Evolutionary conservation across 768 basidiomycete genomes (phyloP).

Genomic region (Pholiota conissans): DNA sequence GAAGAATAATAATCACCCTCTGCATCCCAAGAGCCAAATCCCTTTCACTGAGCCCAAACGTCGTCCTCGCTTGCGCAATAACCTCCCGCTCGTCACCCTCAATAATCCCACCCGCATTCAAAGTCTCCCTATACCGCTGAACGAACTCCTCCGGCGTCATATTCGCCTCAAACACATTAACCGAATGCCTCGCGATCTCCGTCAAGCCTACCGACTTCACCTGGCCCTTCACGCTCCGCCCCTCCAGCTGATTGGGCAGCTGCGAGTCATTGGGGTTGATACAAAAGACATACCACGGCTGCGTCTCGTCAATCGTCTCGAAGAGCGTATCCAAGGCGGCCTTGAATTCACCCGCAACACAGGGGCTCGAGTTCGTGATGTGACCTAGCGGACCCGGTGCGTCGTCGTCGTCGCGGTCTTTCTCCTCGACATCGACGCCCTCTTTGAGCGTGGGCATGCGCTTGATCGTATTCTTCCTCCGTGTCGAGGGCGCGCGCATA

Average conservation of each 20-base stretch:
- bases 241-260: constrained; percentile 91
- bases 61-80: constrained; percentile 56
- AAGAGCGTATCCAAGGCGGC: constrained; percentile 84
- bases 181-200: constrained; percentile 70
- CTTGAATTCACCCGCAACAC: constrained; percentile 88
- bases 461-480: constrained; percentile 74
- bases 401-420: constrained; percentile 53
- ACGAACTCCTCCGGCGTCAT: constrained; percentile 88
- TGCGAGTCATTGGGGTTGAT: constrained; percentile 95
- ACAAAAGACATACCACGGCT: constrained; percentile 91
- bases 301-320: constrained; percentile 84
- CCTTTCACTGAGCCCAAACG: constrained; percentile 57
- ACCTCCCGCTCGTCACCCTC: constrained; percentile 63
- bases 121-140: constrained; percentile 73
- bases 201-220: constrained; percentile 78
- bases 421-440: constrained; percentile 44
- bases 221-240: constrained; percentile 89
- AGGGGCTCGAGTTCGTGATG: constrained; percentile 44
- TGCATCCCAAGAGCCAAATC: constrained; percentile 83
- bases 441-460: constrained; percentile 57
- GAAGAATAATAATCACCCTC: constrained; percentile 53
- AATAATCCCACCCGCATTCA: constrained; percentile 54
- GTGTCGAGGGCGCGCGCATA: constrained; percentile 88
- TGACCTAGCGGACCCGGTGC: constrained; percentile 35
- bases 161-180: constrained; percentile 75